Evolutionary conservation across 169 alveolate species (phyloP), one percentile per base, ranked within the genome.

Genomic region (Cryptosporidium canis): DNA sequence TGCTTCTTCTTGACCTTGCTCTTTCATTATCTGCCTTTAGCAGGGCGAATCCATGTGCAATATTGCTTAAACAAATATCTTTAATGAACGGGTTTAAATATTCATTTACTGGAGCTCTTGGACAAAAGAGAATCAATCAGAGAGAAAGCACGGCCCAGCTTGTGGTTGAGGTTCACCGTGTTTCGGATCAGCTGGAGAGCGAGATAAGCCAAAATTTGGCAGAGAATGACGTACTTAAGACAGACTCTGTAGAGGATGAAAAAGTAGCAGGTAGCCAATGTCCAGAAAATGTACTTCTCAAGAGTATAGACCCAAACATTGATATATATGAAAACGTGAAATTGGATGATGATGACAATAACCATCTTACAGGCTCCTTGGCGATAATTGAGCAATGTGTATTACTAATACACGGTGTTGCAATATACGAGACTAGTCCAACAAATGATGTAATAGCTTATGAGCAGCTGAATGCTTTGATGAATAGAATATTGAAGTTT

Each of bases 71-170:
- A 92, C 94, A 12, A 90, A 66, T 77, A 39, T 35, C 87, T 24
- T 71, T 35, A 83, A 39, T 51, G 71, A 37, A 71, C 90, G 77
- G 93, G 85, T 47, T 83, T 87, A 33, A 90, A 87, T 85, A 67
- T 91, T 18, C 90, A 66, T 18, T 85, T 92, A 55, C 96, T n/a
- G 97, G 97, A 0, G 94, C 93, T 85, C 83, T 92, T 6, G 97
- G 97, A 0, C 91, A 82, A 85, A 91, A 94, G 63, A 95, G 96
- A 16, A 93, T 93, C 71, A 92, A 90, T 83, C 94, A 95, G 84
- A 92, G 90, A 45, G 93, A 92, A 55, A 93, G 93, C 29, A 90
- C 92, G 39, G 94, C 96, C 3, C 92, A 93, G 55, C 91, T 95
- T 16, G 96, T 94, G 2, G 94, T 95, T 0, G 94, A 93, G 51